Percentiles rank a stretch among this genome's conserved stretches.
Evolutionary conservation across 495 filamentous ascomycete species (phyloP).

Genomic region (Antarctomyces pellizariae): DNA sequence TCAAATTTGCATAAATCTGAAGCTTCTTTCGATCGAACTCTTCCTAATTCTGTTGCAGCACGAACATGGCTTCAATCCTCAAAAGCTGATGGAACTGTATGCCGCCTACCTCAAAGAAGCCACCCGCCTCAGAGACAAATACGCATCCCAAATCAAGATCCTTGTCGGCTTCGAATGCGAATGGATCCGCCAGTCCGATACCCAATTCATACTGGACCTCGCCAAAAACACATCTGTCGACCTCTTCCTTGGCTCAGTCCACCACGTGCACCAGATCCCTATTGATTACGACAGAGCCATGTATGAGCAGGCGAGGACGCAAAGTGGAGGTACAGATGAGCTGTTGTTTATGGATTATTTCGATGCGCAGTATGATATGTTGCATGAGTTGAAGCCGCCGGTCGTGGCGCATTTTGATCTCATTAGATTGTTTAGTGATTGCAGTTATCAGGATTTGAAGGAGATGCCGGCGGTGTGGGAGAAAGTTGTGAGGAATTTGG

Average conservation of each 20-base stretch:
- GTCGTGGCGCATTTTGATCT: constrained; percentile 91
- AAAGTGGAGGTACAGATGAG: constrained; percentile 42
- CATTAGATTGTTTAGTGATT: constrained; percentile 53
- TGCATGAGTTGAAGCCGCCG: constrained; percentile 43
- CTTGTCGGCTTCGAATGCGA: constrained; percentile 84
- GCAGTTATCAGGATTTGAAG: constrained; percentile 33
- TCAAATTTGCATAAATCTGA: not conserved
- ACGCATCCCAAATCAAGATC: constrained; percentile 47
- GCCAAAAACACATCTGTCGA: constrained; percentile 41
- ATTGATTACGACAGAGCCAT: constrained; percentile 61
- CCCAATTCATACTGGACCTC: constrained; percentile 29
- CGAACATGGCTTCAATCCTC: constrained; percentile 6
- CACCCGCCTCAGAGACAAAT: constrained; percentile 39
- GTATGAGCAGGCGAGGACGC: constrained; percentile 34
- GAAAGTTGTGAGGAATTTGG: constrained; percentile 47
- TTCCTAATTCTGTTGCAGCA: constrained; percentile 5
- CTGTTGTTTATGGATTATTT: constrained; percentile 59
- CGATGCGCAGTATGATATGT: constrained; percentile 65
- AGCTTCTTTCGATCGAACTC: constrained; percentile 1
- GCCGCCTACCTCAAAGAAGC: constrained; percentile 50
- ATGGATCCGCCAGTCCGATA: constrained; percentile 56
- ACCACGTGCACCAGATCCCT: constrained; percentile 65
- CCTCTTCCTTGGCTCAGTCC: constrained; percentile 75
- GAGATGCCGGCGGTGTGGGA: constrained; percentile 38
- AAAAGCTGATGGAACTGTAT: constrained; percentile 27